Conservation (phyloP, 1,139 yeast species). For the Blastobotrys malaysiensis region DNA sequence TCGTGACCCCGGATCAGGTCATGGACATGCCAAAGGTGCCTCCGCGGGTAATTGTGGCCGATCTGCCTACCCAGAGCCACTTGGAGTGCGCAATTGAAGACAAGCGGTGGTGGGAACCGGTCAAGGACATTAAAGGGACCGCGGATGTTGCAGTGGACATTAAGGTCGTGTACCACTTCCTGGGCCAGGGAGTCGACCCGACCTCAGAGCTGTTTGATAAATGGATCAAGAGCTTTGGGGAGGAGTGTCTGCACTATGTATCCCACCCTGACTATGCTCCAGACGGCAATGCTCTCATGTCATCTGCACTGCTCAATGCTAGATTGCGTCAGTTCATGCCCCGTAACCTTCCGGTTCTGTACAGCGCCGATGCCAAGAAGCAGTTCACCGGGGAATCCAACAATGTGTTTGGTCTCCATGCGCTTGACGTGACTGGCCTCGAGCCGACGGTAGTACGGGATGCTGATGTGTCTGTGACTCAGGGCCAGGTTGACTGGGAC, state of each 20-base stretch:
- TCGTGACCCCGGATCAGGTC: slow-evolving; percentile 66
- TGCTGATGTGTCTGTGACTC: slow-evolving; percentile 7
- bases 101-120: neutral
- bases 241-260: slow-evolving; percentile 53
- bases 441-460: slow-evolving; percentile 20
- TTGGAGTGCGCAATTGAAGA: slow-evolving; percentile 31
- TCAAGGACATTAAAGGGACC: neutral
- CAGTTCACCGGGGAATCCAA: slow-evolving; percentile 14
- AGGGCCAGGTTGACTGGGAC: slow-evolving; percentile 16
- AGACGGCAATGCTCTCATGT: slow-evolving; percentile 53
- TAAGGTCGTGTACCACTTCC: slow-evolving; percentile 65
- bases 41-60: slow-evolving; percentile 60
- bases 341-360: slow-evolving; percentile 49
- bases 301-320: slow-evolving; percentile 49
- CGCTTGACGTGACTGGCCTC: slow-evolving; percentile 17
- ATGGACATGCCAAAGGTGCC: slow-evolving; percentile 56
- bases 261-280: slow-evolving; percentile 64
- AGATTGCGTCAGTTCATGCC: slow-evolving; percentile 54
- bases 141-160: slow-evolving; percentile 27
- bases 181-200: slow-evolving; percentile 61
- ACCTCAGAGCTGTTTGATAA: slow-evolving; percentile 34
- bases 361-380: slow-evolving; percentile 22
- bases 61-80: slow-evolving; percentile 58
- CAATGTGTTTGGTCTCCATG: slow-evolving; percentile 15
- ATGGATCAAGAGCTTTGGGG: slow-evolving; percentile 48